Base-by-base conservation (phyloP, 805 yeast genomes). In the Candida pini region DNA sequence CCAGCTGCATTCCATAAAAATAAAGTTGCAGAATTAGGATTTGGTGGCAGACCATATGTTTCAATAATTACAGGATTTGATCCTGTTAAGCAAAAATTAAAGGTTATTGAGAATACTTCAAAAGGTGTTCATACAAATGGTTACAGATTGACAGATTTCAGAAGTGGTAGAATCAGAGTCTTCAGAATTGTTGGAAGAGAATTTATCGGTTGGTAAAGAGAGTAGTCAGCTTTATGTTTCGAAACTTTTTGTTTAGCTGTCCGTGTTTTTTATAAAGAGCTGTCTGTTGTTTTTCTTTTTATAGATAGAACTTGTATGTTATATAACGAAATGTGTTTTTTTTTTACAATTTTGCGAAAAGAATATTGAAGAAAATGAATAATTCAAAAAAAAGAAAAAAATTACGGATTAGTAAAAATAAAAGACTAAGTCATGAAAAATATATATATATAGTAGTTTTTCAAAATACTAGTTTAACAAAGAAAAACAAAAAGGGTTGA, bases 121-220 rank as follows among this genome's bases (percentile, higher is more conserved):
- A 81, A 81, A 2, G 69, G 68, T 34, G 67, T 82, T 26, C 71
- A 64, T 39, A 72, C 70, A 38, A 78, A 76, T 28, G 70, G 82
- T 28, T 83, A 81, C 55, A 77, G 76, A 48, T 55, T 89, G 3
- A 64, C 73, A 2, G 94, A 86, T 39, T 69, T 90, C 73, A 79
- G 74, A 53, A 65, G 76, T 39, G 98, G 98, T 4, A 78, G 76
- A 47, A 63, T 90, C 9, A 72, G 84, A 43, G 84, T 89, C 4
- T 92, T 79, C 60, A 74, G 97, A 51, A 74, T 76, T 6, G 81
- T 88, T 21, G 85, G 84, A 9, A 73, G 86, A 41, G 77, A 73
- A 23, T 79, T 70, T 49, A 72, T 87, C 27, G 81, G 78, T 4
- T 88, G 96, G 96, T 75, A 23, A 36, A 14, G 25, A 22, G 13